Evolutionary conservation across 768 basidiomycete species (phyloP), one percentile per base, ranked within the genome.

Genomic region (Suillus paluster): DNA sequence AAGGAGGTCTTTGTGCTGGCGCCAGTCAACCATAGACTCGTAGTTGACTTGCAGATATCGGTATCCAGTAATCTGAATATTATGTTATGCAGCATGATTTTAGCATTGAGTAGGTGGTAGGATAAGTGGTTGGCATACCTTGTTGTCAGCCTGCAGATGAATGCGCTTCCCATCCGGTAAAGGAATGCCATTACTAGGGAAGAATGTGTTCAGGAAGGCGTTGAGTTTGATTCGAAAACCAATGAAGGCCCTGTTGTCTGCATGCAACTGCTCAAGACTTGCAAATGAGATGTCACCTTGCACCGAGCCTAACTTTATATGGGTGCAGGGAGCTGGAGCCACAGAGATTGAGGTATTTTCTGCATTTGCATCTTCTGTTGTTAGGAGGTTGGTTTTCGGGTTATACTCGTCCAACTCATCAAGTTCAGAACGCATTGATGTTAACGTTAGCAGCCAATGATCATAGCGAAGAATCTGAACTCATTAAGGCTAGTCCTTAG

Each of bases 1-100:
- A 8, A 79, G 63, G 48, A 70, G 67, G 59, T 79, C 70, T 5
- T 62, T 66, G 23, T 66, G 66, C 14, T 63, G 52, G 12, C 63
- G 53, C 76, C 75, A 78, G 64, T 72, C 67, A 9, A 72, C 62
- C 11, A 48, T 59, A 11, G 71, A 75, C n/a, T 67, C 64, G 57
- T 72, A 78, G 53, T 67, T 63, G 49, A 73, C 69, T 39, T 66
- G 66, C 14, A 75, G 55, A 58, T 52, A 72, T 17, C 60, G 62
- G 61, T 69, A 71, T 33, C 68, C 68, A 19, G 63, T 70, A 36
- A 76, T 66, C 71, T 75, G 12, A 21, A 21, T 45, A 45, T 45
- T 23, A 45, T 45, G 11, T 45, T 45, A n/a, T 2, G 5, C 10
- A 45, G 44, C 44, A 45, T 11, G 12, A 45, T 23, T 54, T 34